Conservation (phyloP, 2,329 filamentous ascomycete genomes). For the Mollisia scopiformis region DNA sequence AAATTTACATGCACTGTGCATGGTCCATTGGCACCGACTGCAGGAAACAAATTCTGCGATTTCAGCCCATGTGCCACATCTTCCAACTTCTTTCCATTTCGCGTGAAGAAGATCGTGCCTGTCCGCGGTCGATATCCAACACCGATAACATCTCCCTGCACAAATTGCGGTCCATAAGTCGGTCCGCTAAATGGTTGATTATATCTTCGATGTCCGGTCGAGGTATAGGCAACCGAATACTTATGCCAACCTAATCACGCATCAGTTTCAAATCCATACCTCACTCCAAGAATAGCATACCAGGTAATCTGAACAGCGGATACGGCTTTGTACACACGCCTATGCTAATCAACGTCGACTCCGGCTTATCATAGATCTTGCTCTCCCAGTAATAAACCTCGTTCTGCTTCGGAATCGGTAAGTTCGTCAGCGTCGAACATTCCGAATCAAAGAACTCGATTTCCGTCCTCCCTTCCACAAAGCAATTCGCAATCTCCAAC, state of each 20-base stretch:
- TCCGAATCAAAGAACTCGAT: slow-evolving; percentile 99
- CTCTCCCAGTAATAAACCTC: slow-evolving; percentile 99
- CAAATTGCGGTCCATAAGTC: slow-evolving; percentile 79
- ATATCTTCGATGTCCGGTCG: slow-evolving; percentile 81
- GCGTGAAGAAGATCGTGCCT: slow-evolving; percentile 95
- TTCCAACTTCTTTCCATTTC: slow-evolving; percentile 96
- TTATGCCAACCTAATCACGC: slow-evolving; percentile 77
- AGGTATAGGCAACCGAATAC: slow-evolving; percentile 88
- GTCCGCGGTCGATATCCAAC: slow-evolving; percentile 94
- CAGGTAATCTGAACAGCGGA: slow-evolving; percentile 89
- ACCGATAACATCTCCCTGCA: slow-evolving; percentile 94
- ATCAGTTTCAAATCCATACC: slow-evolving; percentile 14
- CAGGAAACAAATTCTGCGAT: slow-evolving; percentile 95
- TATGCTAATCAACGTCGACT: slow-evolving; percentile 83
- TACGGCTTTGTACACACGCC: slow-evolving; percentile 98
- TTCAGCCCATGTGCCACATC: slow-evolving; percentile 93
- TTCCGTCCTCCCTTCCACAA: slow-evolving; percentile 93
- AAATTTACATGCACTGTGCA: slow-evolving; percentile 96
- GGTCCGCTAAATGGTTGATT: slow-evolving; percentile 89
- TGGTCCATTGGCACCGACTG: slow-evolving; percentile 93
- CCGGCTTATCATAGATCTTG: slow-evolving; percentile 97
- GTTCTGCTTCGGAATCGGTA: slow-evolving; percentile 97
- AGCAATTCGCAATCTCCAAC: slow-evolving; percentile 97
- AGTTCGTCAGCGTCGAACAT: slow-evolving; percentile 80
- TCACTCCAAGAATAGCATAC: slow-evolving; percentile 52